These are phyloP conservation scores for Vitis hybrid DNA, from an alignment of 177 flowering plant species.

Conservation along the genomic window DNA sequence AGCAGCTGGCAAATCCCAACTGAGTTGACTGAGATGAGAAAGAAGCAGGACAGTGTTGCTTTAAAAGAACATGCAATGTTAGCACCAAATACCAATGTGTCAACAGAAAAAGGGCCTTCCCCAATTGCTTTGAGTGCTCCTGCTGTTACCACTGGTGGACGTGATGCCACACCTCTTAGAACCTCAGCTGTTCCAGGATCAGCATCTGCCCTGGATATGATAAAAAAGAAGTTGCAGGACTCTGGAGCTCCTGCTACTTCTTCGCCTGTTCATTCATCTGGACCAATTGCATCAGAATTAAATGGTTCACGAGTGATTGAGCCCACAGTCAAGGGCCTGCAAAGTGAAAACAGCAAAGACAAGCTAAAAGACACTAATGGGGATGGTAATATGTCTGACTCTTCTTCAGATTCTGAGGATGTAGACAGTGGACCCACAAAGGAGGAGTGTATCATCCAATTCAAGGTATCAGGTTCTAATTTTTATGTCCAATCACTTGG, in stretches of 20 bases:
- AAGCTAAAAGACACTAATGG: constrained; percentile 67
- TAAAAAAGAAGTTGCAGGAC: constrained; percentile 93
- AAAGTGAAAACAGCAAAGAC: constrained; percentile 67
- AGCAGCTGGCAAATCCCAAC: constrained; percentile 96
- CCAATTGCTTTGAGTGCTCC: constrained; percentile 67
- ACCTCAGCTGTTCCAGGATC: constrained; percentile 41
- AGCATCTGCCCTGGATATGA: constrained; percentile 91
- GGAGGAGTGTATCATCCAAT: constrained; percentile 79
- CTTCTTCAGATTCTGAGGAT: constrained; percentile 96
- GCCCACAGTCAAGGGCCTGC: constrained; percentile 41
- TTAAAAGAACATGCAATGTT: constrained; percentile 34
- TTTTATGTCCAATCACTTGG: background rate
- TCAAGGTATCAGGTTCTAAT: constrained; percentile 61
- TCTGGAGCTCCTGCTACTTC: constrained; percentile 66
- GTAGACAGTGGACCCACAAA: constrained; percentile 79
- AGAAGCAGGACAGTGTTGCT: constrained; percentile 57
- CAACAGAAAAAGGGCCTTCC: constrained; percentile 51
- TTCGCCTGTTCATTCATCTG: constrained; percentile 45
- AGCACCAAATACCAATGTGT: constrained; percentile 31
- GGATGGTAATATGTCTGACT: constrained; percentile 72
- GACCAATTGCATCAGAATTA: constrained; percentile 33
- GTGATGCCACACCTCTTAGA: constrained; percentile 74
- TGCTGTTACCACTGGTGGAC: constrained; percentile 77
- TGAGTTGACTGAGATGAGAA: constrained; percentile 77
- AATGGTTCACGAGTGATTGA: constrained; percentile 69